Evolutionary conservation across 2,329 filamentous ascomycete genomes (phyloP), one percentile per base, ranked within the genome.

Genomic region (Aspergillus unguis): DNA sequence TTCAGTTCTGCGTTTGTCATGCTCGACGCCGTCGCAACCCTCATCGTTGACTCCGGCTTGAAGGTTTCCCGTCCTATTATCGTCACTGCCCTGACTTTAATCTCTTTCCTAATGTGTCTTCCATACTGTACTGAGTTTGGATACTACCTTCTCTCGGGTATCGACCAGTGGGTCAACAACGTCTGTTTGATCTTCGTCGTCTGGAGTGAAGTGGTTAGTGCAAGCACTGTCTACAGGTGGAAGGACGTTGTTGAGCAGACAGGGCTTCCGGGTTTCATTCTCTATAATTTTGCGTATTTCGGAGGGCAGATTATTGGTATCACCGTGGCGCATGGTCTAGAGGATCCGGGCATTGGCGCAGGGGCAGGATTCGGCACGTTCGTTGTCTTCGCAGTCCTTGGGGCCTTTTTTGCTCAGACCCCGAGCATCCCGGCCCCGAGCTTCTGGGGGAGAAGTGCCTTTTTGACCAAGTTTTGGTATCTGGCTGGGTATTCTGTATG

Each of bases 1-100:
- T 82, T 81, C 60, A 80, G 77, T 53, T 83, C 80, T 0, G 79
- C 81, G 1, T 83, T 83, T 53, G 80, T 80, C 44, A 82, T 84
- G 79, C 66, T 84, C 5, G 81, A 84, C 58, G 80, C 78, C 4
- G 72, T 79, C 4, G 77, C 79, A 6, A 84, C 81, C 0, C 61
- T 83, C 40, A 67, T 79, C 35, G 76, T 80, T 65, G 81, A 84
- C 53, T 73, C 77, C 0, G 78, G 79, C n/a, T 55, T 76, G 43
- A 75, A 77, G 58, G 62, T 68, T 10, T 77, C 75, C 2, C 72
- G 78, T 17, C 75, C 74, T 1, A 59, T 71, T 33, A 75, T 83
- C 6, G 80, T 82, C 35, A 82, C 79, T 0, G 62, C 53, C 0
- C 63, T 82, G 10, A 78, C 77, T 23, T 42, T 80, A 0, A 11